A percentile compares a stretch with the other conserved stretches of the same genome.
Conservation (phyloP, 371 early-diverging fungal genomes). For the Mortierella polycephala region DNA sequence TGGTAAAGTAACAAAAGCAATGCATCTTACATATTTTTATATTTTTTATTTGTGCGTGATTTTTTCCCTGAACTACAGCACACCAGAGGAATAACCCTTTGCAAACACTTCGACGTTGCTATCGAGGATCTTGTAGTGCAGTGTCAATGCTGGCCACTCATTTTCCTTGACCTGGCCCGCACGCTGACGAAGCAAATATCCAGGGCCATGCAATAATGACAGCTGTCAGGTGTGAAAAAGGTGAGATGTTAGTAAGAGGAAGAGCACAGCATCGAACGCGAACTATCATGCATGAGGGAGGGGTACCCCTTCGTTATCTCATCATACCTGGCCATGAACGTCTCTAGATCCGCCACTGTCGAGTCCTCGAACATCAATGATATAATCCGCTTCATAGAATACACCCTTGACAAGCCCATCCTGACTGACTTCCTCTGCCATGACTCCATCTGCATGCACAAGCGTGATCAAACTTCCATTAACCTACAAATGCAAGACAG, state of each 20-base stretch:
- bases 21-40: background rate
- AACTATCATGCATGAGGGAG: background rate
- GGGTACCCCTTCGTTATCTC: no score
- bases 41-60: background rate
- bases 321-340: slow-evolving; percentile 71
- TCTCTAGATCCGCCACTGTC: slow-evolving; percentile 75
- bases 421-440: slow-evolving; percentile 63
- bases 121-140: slow-evolving; percentile 76
- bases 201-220: slow-evolving; percentile 64
- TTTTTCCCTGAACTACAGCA: slow-evolving; percentile 14
- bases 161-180: slow-evolving; percentile 47
- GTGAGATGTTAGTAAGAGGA: no score
- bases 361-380: slow-evolving; percentile 68
- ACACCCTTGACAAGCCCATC: slow-evolving; percentile 65
- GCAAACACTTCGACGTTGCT: slow-evolving; percentile 77
- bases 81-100: slow-evolving; percentile 66
- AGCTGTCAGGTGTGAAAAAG: slow-evolving; percentile 23
- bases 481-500: slow-evolving; percentile 18
- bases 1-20: background rate
- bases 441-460: slow-evolving; percentile 69
- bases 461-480: slow-evolving; percentile 70
- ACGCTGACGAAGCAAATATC: slow-evolving; percentile 45
- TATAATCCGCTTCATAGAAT: slow-evolving; percentile 61
- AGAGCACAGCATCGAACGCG: background rate
- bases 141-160: slow-evolving; percentile 54